Evolutionary conservation across 768 basidiomycete species (phyloP).

Genomic region (Bullera alba): DNA sequence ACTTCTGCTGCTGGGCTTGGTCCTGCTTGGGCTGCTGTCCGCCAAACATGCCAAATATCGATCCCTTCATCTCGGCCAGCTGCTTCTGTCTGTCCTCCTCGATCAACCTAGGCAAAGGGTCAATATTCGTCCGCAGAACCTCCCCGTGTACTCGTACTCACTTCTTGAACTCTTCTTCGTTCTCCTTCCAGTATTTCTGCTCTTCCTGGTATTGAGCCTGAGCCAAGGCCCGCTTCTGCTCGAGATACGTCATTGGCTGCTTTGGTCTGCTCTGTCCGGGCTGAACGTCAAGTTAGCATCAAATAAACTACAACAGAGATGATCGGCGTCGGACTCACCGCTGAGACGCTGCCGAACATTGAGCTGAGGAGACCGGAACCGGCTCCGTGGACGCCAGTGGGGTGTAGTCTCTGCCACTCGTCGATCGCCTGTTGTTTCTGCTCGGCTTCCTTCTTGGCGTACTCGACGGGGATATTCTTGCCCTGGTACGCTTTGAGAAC

Average conservation of each 20-base stretch:
- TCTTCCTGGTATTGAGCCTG: slow-evolving; percentile 44
- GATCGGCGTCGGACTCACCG: slow-evolving; percentile 25
- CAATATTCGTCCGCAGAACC: not conserved
- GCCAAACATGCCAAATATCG: too few species aligned
- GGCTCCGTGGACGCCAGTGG: slow-evolving; percentile 11
- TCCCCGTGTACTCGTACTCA: slow-evolving; percentile 14
- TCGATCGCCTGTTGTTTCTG: slow-evolving; percentile 68
- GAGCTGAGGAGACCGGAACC: slow-evolving; percentile 33
- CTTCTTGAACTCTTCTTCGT: slow-evolving; percentile 45
- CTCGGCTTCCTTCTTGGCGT: slow-evolving; percentile 78
- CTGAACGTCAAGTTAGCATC: slow-evolving; percentile 12
- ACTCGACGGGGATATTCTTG: slow-evolving; percentile 82
- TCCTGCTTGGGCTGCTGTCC: too few species aligned
- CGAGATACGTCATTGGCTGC: slow-evolving; percentile 45
- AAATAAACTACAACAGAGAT: not conserved
- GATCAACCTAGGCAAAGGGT: slow-evolving; percentile 29
- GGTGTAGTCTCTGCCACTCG: slow-evolving; percentile 62
- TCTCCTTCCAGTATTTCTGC: slow-evolving; percentile 44
- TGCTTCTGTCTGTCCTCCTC: slow-evolving; percentile 46
- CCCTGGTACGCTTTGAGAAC: slow-evolving; percentile 77
- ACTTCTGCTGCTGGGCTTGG: too few species aligned
- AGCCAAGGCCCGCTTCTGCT: slow-evolving; percentile 43
- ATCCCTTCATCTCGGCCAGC: slow-evolving; percentile 45
- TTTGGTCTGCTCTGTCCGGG: slow-evolving; percentile 31
- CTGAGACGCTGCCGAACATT: slow-evolving; percentile 38